Conservation (phyloP, 306 rosid genomes). For the Purshia tridentata region DNA sequence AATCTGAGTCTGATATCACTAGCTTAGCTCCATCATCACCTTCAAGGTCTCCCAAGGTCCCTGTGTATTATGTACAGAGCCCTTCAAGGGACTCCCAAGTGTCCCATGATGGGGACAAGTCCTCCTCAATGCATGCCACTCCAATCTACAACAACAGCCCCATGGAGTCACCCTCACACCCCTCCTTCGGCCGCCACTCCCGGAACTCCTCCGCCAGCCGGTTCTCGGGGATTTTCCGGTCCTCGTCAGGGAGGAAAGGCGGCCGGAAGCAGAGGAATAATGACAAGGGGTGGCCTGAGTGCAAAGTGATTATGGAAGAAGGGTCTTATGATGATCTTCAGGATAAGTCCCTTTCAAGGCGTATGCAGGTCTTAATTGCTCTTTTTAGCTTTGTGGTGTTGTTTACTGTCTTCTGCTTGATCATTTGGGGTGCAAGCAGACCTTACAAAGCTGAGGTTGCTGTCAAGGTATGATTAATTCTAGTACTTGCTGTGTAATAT, state of each 20-base stretch:
- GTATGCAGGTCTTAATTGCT: constrained; percentile 67
- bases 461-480: constrained; percentile 51
- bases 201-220: constrained; percentile 87
- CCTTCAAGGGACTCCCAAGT: constrained; percentile 92
- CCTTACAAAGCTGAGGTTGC: constrained; percentile 66
- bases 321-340: constrained; percentile 69
- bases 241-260: constrained; percentile 80
- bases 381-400: constrained; percentile 54
- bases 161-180: constrained; percentile 93
- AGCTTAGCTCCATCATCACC: constrained; percentile 95
- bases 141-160: constrained; percentile 90
- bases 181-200: constrained; percentile 88
- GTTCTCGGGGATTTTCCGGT: constrained; percentile 87
- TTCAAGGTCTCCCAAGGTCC: constrained; percentile 81
- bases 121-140: constrained; percentile 82
- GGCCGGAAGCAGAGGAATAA: constrained; percentile 49
- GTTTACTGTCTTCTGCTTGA: constrained; percentile 76
- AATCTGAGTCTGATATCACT: constrained; percentile 86
- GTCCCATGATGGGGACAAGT: constrained; percentile 93
- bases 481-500: not conserved
- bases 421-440: constrained; percentile 92
- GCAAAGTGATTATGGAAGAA: constrained; percentile 90
- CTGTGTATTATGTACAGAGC: constrained; percentile 83
- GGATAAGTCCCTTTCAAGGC: constrained; percentile 55
- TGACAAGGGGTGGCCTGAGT: constrained; percentile 98